phyloP scores from a whole-genome alignment of 345 rosid species.

The Geranium brycei region DNA sequence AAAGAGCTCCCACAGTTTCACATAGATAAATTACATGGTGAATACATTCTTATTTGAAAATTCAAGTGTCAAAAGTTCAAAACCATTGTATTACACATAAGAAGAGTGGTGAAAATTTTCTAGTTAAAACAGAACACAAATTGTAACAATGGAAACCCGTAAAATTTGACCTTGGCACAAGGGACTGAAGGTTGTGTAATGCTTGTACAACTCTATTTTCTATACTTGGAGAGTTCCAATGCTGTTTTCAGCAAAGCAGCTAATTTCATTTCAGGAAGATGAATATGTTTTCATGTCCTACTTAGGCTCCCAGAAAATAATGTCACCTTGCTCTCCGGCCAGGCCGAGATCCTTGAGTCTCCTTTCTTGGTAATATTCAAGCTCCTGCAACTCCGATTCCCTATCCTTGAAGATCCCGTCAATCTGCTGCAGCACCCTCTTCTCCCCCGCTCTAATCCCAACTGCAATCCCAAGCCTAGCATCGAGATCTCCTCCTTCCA shows the following conservation, averaged over 20 bases:
- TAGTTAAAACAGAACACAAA: neutral
- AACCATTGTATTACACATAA: neutral
- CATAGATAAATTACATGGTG: too few species aligned
- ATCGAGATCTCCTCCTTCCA: conserved; percentile 33
- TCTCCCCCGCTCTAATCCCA: conserved; percentile 66
- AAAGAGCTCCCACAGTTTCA: too few species aligned
- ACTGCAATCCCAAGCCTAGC: conserved; percentile 46
- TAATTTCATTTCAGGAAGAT: neutral
- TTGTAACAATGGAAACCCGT: neutral
- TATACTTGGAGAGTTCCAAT: neutral
- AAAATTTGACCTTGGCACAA: too few species aligned
- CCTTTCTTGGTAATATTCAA: conserved; percentile 88
- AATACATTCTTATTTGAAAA: neutral
- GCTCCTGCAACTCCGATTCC: conserved; percentile 49
- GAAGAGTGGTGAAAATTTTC: neutral
- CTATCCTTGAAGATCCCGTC: conserved; percentile 48
- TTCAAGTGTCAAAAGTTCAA: neutral
- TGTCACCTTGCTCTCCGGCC: conserved; percentile 92
- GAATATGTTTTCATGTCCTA: conserved; percentile 10
- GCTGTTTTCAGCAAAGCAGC: neutral
- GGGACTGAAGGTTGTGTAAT: neutral
- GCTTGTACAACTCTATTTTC: neutral
- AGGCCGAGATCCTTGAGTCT: conserved; percentile 83
- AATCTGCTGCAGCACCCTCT: conserved; percentile 70
- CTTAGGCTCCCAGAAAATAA: conserved; percentile 80